A percentile compares a stretch with the other conserved stretches of the same genome.
Conservation (phyloP, 1,284 basidiomycete species). For the Xanthoconium separans region DNA sequence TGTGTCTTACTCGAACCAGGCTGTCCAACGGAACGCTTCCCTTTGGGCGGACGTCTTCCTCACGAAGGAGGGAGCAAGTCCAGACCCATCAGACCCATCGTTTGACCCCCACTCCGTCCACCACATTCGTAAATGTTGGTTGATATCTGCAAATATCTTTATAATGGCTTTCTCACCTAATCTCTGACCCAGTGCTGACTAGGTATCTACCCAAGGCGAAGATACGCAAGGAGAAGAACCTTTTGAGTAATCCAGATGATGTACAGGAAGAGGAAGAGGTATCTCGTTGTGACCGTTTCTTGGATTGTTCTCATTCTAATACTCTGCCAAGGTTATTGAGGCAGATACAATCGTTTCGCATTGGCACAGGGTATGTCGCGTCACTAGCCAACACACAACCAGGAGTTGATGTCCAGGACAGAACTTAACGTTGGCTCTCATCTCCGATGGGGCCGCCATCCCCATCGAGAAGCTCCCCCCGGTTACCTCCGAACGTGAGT, state of each 20-base stretch:
- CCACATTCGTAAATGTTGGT: constrained; percentile 77
- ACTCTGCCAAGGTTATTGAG: constrained; percentile 29
- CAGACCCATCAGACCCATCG: constrained; percentile 54
- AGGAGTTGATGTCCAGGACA: constrained; percentile 30
- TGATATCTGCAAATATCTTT: background rate
- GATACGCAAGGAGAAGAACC: constrained; percentile 79
- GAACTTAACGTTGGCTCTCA: constrained; percentile 86
- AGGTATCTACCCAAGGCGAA: constrained; percentile 76
- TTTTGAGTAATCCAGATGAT: constrained; percentile 52
- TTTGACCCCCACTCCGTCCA: constrained; percentile 65
- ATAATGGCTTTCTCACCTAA: constrained; percentile 7
- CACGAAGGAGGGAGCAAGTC: constrained; percentile 62
- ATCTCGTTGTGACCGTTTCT: constrained; percentile 17
- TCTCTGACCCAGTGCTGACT: constrained; percentile 65
- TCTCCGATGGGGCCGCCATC: constrained; percentile 67
- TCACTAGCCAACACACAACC: background rate
- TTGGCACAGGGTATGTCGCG: constrained; percentile 68
- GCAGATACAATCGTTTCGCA: constrained; percentile 70
- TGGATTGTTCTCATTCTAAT: constrained; percentile 9
- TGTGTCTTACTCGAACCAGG: constrained; percentile 39
- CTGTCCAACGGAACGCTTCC: constrained; percentile 77
- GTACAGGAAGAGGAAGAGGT: constrained; percentile 47
- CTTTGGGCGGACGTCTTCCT: constrained; percentile 88
- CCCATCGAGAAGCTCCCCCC: constrained; percentile 62
- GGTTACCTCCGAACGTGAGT: constrained; percentile 62